phyloP scores from a whole-genome alignment of 257 asterid genomes.

The Fraxinus anomala region DNA sequence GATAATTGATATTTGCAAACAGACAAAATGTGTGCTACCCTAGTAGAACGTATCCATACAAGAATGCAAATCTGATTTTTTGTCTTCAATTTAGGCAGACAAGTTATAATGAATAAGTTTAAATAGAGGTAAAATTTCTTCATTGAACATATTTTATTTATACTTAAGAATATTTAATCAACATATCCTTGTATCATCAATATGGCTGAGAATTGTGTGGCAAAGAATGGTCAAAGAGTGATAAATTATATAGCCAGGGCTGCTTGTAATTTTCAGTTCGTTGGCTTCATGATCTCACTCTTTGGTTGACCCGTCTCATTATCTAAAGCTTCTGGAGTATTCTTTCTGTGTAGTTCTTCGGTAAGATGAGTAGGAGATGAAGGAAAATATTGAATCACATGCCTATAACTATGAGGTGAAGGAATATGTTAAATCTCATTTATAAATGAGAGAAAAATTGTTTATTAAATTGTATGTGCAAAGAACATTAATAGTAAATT shows the following conservation, averaged over 20 bases:
- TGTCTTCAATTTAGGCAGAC: neutral
- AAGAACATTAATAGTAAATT: neutral
- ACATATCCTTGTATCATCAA: neutral
- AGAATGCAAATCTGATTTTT: neutral
- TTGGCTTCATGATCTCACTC: neutral
- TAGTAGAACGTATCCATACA: neutral
- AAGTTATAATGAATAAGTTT: neutral
- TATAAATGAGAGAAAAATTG: neutral
- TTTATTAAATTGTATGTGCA: neutral
- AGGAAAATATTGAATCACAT: neutral
- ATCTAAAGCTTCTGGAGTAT: neutral
- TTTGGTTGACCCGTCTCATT: neutral
- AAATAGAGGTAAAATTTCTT: neutral
- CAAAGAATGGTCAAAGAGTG: neutral
- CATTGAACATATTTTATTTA: neutral
- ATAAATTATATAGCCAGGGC: neutral
- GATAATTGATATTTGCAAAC: neutral
- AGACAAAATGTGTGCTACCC: neutral
- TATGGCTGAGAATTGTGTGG: neutral
- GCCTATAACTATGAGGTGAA: neutral
- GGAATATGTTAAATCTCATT: neutral
- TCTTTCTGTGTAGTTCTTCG: neutral
- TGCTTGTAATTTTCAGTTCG: neutral
- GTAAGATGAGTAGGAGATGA: neutral
- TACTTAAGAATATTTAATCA: neutral